Base-by-base conservation (phyloP, 306 rosid genomes). In the Vicia faba region DNA sequence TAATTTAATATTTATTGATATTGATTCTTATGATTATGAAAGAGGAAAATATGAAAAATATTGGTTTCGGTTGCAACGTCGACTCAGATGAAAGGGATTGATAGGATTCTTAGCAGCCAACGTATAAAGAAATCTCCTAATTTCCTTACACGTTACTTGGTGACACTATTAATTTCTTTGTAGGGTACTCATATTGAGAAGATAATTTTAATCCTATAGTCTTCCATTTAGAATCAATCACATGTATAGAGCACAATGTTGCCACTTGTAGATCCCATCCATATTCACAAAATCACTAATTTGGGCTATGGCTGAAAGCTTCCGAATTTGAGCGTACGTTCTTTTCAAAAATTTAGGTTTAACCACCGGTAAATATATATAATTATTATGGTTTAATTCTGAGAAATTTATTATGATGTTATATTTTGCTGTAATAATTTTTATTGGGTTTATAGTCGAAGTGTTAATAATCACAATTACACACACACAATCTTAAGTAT, bases 31-130 rank as follows among this genome's bases (percentile, higher is more conserved):
- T 45, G 20, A 16, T 71, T 61, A 66, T 46, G 31, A 46, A 28
- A 14, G 5, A 15, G 46, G 14, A 23, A 49, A 48, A 25, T 48
- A 15, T 49, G 23, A 14, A 0, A 59, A 66, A 62, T 61, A 11
- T 48, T 74, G 68, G 45, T 70, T 69, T 66, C 35, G 64, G 80
- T 80, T 76, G 77, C 71, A 67, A 72, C 46, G 66, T 71, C 61
- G 23, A 55, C 3, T 61, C 72, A 61, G 63, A 29, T 61, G 75
- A 80, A 54, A 80, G 72, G 61, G 75, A 80, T 66, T 9, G 58
- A 68, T 53, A 64, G 59, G 18, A 13, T 54, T 54, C 39, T 36
- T 64, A 41, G 18, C 41, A 49, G 36, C 70, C 64, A 65, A 14
- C 25, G 46, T 26, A 54, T 38, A 25, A 74, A 45, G 44, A 66